A percentile compares a stretch with the other conserved stretches of the same genome.
Conservation (phyloP, 805 yeast genomes). For the Kluyveromyces starmeri region DNA sequence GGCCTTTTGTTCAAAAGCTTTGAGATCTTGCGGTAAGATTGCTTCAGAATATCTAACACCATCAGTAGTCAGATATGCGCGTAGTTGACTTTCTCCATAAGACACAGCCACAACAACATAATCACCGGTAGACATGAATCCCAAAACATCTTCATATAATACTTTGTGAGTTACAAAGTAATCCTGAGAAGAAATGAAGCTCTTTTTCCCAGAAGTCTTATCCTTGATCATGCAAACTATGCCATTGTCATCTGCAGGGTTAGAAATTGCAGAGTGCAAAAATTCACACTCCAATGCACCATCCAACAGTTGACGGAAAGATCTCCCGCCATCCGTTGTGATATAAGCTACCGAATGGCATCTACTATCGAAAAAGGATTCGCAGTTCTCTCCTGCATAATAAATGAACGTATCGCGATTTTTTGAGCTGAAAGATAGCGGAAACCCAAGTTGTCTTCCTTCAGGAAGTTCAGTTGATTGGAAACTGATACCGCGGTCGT, state of each 20-base stretch:
- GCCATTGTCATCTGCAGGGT: constrained; percentile 38
- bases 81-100: constrained; percentile 41
- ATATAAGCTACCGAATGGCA: constrained; percentile 55
- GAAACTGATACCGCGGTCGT: constrained; percentile 60
- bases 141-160: constrained; percentile 53
- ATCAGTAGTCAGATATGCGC: constrained; percentile 69
- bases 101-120: constrained; percentile 66
- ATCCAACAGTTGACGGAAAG: constrained; percentile 46
- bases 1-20: constrained; percentile 52
- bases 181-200: constrained; percentile 44
- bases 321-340: constrained; percentile 59
- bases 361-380: constrained; percentile 31
- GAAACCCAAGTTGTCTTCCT: constrained; percentile 32
- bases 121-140: constrained; percentile 63
- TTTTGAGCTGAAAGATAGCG: constrained; percentile 54
- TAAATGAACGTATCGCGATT: constrained; percentile 55
- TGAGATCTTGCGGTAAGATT: constrained; percentile 57
- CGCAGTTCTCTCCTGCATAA: constrained; percentile 57
- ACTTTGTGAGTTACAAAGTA: constrained; percentile 35
- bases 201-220: constrained; percentile 23
- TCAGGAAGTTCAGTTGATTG: constrained; percentile 41
- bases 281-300: constrained; percentile 57
- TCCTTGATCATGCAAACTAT: constrained; percentile 54
- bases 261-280: constrained; percentile 44
- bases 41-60: constrained; percentile 74